Conservation (phyloP, 2,329 filamentous ascomycete species). For the Dactylellina parvicollis region DNA sequence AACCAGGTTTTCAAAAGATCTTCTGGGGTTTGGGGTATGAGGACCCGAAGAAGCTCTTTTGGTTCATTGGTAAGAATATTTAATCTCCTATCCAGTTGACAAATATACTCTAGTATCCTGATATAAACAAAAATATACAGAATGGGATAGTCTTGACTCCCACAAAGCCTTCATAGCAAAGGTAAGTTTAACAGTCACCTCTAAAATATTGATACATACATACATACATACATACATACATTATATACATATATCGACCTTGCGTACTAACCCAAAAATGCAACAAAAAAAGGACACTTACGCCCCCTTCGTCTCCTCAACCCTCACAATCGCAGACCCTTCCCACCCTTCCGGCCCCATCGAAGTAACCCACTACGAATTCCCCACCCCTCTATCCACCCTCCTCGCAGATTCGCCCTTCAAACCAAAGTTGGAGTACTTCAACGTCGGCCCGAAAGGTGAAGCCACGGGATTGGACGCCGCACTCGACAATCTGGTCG, state of each 20-base stretch:
- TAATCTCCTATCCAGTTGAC: neutral
- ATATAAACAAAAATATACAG: slow-evolving; percentile 14
- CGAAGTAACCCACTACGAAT: slow-evolving; percentile 22
- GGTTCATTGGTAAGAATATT: slow-evolving; percentile 42
- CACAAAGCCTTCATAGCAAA: slow-evolving; percentile 24
- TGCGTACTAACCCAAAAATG: no score
- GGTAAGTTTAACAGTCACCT: neutral
- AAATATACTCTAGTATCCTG: slow-evolving; percentile 1
- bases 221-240: neutral
- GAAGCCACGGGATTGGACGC: neutral
- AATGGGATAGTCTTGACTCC: slow-evolving; percentile 39
- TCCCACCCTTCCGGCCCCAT: slow-evolving; percentile 12
- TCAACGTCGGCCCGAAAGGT: neutral
- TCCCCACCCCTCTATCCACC: slow-evolving; percentile 14
- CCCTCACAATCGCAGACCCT: slow-evolving; percentile 1
- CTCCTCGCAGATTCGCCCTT: neutral
- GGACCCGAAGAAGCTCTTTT: slow-evolving; percentile 30
- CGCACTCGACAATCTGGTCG: neutral
- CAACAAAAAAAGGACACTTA: slow-evolving; percentile 2
- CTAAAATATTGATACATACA: neutral
- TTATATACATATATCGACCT: neutral
- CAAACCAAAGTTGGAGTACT: slow-evolving; percentile 34
- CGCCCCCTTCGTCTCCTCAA: slow-evolving; percentile 9
- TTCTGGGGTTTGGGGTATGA: slow-evolving; percentile 18
- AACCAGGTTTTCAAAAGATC: slow-evolving; percentile 22